Evolutionary conservation across 441 rosid genomes (phyloP).

Genomic region (Erodium trifolium): DNA sequence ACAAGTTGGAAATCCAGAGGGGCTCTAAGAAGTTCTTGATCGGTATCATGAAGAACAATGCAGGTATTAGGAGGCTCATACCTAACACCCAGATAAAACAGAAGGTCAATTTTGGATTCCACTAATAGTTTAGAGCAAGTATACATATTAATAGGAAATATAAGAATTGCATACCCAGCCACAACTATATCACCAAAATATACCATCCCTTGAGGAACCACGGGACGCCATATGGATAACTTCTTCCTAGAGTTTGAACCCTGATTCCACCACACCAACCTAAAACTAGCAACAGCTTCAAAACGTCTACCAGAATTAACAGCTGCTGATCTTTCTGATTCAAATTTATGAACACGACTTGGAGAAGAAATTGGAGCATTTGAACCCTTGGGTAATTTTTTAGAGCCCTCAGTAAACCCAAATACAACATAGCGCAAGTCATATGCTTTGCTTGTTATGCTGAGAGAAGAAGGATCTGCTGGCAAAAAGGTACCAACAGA

Average conservation of each 20-base stretch:
- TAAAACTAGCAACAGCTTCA: conserved; percentile 82
- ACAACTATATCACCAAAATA: conserved; percentile 94
- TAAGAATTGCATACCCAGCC: conserved; percentile 53
- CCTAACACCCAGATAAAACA: conserved; percentile 33
- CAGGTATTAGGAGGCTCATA: conserved; percentile 84
- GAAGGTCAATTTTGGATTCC: conserved; percentile 10
- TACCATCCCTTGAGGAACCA: conserved; percentile 67
- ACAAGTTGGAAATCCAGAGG: conserved; percentile 66
- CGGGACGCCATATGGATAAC: conserved; percentile 89
- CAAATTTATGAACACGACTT: conserved; percentile 25
- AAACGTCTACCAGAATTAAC: conserved; percentile 51
- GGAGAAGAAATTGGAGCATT: conserved; percentile 31
- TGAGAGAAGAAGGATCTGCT: conserved; percentile 47
- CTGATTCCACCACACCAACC: conserved; percentile 84
- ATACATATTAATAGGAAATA: conserved; percentile 6
- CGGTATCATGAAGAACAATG: conserved; percentile 64
- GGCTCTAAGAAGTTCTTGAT: conserved; percentile 57
- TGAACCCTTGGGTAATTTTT: conserved; percentile 29
- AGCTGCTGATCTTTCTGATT: conserved; percentile 30
- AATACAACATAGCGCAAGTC: conserved; percentile 67
- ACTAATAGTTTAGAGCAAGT: neutral
- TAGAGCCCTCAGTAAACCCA: conserved; percentile 40
- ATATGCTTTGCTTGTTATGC: conserved; percentile 53
- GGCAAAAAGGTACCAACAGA: conserved; percentile 85
- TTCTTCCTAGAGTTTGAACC: conserved; percentile 64